Percentiles rank a stretch among this genome's conserved stretches.
Evolutionary conservation across 2,329 filamentous ascomycete species (phyloP).

Genomic region (Fonsecaea pedrosoi): DNA sequence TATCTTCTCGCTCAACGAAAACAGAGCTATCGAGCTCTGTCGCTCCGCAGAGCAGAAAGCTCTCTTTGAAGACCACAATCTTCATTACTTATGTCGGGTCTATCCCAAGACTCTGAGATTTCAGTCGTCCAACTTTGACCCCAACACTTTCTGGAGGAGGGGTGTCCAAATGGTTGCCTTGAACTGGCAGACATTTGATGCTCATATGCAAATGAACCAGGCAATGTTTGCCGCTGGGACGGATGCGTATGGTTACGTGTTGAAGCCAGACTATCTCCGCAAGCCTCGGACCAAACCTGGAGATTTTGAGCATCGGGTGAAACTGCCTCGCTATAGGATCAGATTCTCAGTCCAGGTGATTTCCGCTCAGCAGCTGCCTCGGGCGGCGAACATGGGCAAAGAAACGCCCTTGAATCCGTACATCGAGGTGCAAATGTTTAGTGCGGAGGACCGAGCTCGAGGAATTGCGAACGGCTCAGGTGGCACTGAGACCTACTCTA

Average conservation of each 20-base stretch:
- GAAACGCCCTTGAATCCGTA: slow-evolving; percentile 87
- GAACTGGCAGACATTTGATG: slow-evolving; percentile 98
- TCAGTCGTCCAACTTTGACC: slow-evolving; percentile 91
- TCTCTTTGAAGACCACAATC: slow-evolving; percentile 86
- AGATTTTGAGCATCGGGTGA: slow-evolving; percentile 45
- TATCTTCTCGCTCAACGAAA: slow-evolving; percentile 93
- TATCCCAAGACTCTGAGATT: slow-evolving; percentile 86
- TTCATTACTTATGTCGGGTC: slow-evolving; percentile 88
- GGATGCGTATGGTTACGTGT: slow-evolving; percentile 87
- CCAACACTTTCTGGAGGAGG: slow-evolving; percentile 88
- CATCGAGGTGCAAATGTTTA: slow-evolving; percentile 92
- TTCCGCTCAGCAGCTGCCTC: slow-evolving; percentile 92
- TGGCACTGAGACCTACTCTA: slow-evolving; percentile 67
- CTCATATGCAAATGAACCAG: slow-evolving; percentile 94
- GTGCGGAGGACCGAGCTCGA: slow-evolving; percentile 88
- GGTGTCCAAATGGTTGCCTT: slow-evolving; percentile 97
- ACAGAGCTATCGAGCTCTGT: slow-evolving; percentile 81
- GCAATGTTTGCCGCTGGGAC: slow-evolving; percentile 94
- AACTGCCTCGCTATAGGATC: slow-evolving; percentile 61
- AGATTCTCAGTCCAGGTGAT: slow-evolving; percentile 86
- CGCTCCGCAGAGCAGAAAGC: slow-evolving; percentile 77
- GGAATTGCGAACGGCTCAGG: slow-evolving; percentile 71
- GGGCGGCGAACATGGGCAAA: slow-evolving; percentile 73
- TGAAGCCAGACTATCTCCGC: slow-evolving; percentile 87
- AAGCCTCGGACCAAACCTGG: slow-evolving; percentile 38